Evolutionary conservation across 352 stramenopile species (phyloP), one percentile per base, ranked within the genome.

Genomic region (Aphanomyces stellatus): DNA sequence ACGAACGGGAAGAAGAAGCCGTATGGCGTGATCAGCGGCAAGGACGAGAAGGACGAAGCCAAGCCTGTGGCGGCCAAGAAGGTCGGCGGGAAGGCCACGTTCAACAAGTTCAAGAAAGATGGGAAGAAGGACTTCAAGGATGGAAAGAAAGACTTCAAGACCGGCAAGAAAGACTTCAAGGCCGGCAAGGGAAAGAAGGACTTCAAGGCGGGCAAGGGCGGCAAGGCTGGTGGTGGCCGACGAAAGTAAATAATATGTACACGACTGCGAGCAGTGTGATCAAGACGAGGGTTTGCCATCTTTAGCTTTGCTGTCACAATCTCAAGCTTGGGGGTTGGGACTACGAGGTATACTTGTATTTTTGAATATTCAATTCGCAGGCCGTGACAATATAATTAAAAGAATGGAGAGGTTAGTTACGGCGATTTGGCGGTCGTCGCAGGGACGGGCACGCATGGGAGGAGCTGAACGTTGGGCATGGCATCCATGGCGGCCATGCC

Each of bases 391-490:
- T 46, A 46, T 46, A 46, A 46, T n/a, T n/a, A n/a, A n/a, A n/a
- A n/a, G n/a, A n/a, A n/a, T n/a, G n/a, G n/a, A 46, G 11, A 46
- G 11, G 13, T 46, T 46, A n/a, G 13, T n/a, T 46, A 46, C 37
- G 13, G n/a, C 37, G 10, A 57, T 17, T 22, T 6, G 11, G 25
- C 22, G 19, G 49, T 35, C 25, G 49, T 57, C 8, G 59, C n/a
- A n/a, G n/a, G n/a, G n/a, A n/a, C n/a, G n/a, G n/a, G 46, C 6
- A 75, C 88, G 72, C 83, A 92, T n/a, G 83, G 83, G 62, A 90
- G 88, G 72, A 79, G 74, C n/a, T 72, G 72, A 19, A 89, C 71
- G 49, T 88, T 67, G 31, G 84, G 77, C 11, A 87, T 68, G 3
- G 53, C 34, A 57, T 91, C 78, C 37, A 91, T 62, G 37, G 69